Evolutionary conservation across 2,329 filamentous ascomycete genomes (phyloP), one percentile per base, ranked within the genome.

Genomic region (Neocucurbitaria cava): DNA sequence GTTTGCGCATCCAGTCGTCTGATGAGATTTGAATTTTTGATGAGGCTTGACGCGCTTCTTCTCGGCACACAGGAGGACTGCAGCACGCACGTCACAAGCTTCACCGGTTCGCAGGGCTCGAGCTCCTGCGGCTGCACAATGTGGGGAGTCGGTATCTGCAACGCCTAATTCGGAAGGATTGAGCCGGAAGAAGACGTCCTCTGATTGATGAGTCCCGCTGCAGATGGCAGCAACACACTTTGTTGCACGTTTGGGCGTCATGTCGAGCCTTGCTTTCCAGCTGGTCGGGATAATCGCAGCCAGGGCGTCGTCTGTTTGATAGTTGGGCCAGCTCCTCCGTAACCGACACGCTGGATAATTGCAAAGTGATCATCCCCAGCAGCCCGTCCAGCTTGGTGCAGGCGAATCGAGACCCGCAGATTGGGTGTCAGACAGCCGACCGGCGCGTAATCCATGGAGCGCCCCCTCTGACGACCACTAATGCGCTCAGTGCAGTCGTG

Each of bases 121-220:
- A 42, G 55, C 58, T 46, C 50, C 60, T 63, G 58, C 58, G 56
- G 44, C 41, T 50, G 33, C 48, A 31, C 39, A 28, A 36, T 44
- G 26, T 40, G 41, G 45, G 45, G 40, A 45, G 21, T 30, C 36
- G 36, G 31, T 11, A 15, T 39, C 13, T 15, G 3, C 47, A 45
- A 18, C 46, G 24, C 44, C 42, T 21, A 40, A 46, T 45, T 33
- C 24, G 48, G 54, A 52, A 26, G 38, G 41, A 23, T 53, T 56
- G 53, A 58, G 59, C 61, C 63, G 65, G 52, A 49, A 59, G 61
- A 68, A 61, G 62, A 30, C 65, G 62, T 59, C 40, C 49, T 46
- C 51, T 59, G 46, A 51, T 63, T 57, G 56, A 59, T 53, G 54
- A 39, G 36, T 54, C 45, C 46, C 17, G 46, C 49, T 56, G 56